These are phyloP conservation scores for Yarrowia keelungensis DNA, from an alignment of 805 yeast species.

Conservation along the genomic window DNA sequence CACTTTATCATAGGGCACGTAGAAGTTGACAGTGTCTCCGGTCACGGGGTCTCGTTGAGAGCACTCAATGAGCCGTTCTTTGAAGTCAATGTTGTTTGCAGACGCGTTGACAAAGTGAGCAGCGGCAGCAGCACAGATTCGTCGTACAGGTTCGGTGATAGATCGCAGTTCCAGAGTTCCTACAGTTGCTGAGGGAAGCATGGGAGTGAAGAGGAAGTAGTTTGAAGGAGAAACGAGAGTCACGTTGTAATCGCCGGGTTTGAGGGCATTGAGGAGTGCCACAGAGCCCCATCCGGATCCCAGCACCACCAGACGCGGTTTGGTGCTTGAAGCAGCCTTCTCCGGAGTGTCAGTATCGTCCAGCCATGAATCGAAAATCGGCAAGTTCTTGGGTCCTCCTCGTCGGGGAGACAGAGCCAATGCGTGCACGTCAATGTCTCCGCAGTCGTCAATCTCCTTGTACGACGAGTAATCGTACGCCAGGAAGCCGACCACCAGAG, in stretches of 20 bases:
- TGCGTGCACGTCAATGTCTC: constrained; percentile 55
- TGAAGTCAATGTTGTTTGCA: constrained; percentile 65
- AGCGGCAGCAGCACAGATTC: constrained; percentile 58
- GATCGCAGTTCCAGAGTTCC: constrained; percentile 73
- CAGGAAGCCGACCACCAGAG: constrained; percentile 58
- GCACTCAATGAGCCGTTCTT: constrained; percentile 65
- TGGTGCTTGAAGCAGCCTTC: constrained; percentile 45
- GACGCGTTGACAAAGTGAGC: constrained; percentile 70
- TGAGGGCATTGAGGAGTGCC: constrained; percentile 60
- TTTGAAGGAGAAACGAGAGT: constrained; percentile 73
- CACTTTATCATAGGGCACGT: constrained; percentile 74
- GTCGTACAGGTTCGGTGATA: constrained; percentile 67
- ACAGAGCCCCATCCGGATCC: constrained; percentile 81
- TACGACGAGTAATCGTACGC: constrained; percentile 53
- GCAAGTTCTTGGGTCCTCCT: constrained; percentile 78
- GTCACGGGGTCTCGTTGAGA: constrained; percentile 54
- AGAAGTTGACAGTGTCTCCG: constrained; percentile 56
- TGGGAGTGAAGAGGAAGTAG: constrained; percentile 72
- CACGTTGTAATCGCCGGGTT: constrained; percentile 64
- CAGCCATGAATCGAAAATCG: constrained; percentile 61
- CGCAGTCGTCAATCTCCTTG: constrained; percentile 50
- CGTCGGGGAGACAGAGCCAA: constrained; percentile 61
- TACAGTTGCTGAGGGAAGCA: constrained; percentile 73
- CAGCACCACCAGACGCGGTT: constrained; percentile 62
- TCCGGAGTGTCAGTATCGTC: constrained; percentile 63